Evolutionary conservation across 768 basidiomycete species (phyloP).

Genomic region (Amanita polypyramis): DNA sequence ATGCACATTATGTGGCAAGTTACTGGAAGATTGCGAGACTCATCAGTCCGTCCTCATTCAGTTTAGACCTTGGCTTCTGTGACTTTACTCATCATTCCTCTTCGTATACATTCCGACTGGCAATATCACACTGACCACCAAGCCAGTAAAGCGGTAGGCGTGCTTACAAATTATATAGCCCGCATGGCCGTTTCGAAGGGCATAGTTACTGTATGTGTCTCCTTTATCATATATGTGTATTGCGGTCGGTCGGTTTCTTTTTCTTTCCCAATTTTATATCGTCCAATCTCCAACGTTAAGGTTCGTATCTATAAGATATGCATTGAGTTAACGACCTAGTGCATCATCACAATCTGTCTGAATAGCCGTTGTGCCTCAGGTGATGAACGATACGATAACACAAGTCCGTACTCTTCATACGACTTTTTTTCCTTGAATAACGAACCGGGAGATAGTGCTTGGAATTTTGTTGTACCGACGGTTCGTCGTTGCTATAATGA

Average conservation of each 20-base stretch:
- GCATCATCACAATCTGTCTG: not conserved
- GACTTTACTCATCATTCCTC: conserved; percentile 1
- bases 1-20: conserved; percentile 3
- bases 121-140: not conserved
- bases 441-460: not conserved
- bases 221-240: conserved; percentile 5
- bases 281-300: not conserved
- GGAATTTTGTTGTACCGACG: not conserved
- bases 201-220: conserved; percentile 9
- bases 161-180: not conserved
- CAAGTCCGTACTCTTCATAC: not conserved
- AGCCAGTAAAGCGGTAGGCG: conserved; percentile 5
- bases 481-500: conserved; percentile 3
- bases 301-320: conserved; percentile 3
- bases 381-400: not conserved
- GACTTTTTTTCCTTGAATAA: not conserved
- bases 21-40: conserved; percentile 8
- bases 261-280: not conserved
- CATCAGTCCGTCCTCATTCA: conserved; percentile 25
- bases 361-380: too few species aligned
- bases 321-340: conserved; percentile 3
- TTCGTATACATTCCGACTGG: conserved; percentile 1
- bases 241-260: conserved; percentile 7
- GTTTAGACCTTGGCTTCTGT: not conserved
- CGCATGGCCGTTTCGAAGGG: conserved; percentile 2